Base-by-base conservation (phyloP, 2,329 filamentous ascomycete genomes). In the Didymella exigua region DNA sequence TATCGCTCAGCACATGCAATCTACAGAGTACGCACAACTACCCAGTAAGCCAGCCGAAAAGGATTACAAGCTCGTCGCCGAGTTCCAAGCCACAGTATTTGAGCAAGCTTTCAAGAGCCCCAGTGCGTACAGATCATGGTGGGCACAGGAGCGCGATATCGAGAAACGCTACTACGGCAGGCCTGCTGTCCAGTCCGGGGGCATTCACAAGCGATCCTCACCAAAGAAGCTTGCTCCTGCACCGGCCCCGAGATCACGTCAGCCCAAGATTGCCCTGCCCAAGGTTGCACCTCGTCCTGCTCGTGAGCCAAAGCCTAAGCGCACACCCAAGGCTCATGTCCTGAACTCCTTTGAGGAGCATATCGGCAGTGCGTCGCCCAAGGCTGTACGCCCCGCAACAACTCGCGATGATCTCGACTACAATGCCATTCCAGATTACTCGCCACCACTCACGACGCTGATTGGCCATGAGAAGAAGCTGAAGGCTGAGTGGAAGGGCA, bases 401-500 rank as follows among this genome's bases (percentile, higher is more conserved):
- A 92, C 87, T 65, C 84, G 90, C 29, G 91, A 95, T 72, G 91
- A 96, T 71, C 91, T 89, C 71, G 89, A 96, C 73, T 96, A 90
- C 75, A 79, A 82, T 40, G 79, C 85, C 3, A 80, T 96, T 27
- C 82, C 83, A 5, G 86, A 96, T 73, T 90, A 83, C 72, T 91
- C 86, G 46, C 91, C 91, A 38, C 86, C 89, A 0, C 69, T 86
- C 36, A 77, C 80, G 50, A 87, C 88, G 2, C 82, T 95, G 4
- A 67, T 71, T 41, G 78, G 79, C 62, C 87, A 87, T 66, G 77
- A 83, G 46, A 91, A 90, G 73, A 85, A 83, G 36, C 82, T 95
- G 64, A 93, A 93, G 79, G 87, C 90, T 23, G 91, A 96, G 59
- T 96, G 91, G 90, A 95, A 93, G 78, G 90, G 90, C 7, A 85